phyloP scores from a whole-genome alignment of 2,329 filamentous ascomycete species.

The Pyrenochaeta sp. region DNA sequence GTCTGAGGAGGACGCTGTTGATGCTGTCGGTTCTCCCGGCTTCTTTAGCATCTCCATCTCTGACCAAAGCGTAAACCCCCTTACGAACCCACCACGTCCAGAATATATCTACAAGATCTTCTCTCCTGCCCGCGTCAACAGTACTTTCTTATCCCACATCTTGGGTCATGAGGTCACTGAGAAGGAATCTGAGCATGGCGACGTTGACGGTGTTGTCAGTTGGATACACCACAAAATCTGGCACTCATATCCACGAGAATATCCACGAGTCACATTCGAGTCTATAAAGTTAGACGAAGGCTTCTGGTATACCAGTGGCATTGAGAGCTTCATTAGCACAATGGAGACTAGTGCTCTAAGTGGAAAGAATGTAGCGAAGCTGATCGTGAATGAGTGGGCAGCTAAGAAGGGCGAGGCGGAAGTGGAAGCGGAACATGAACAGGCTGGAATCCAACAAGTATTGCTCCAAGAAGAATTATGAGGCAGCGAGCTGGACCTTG shows the following conservation, averaged over 20 bases:
- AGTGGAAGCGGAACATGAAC: no score
- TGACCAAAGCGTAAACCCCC: conserved; percentile 67
- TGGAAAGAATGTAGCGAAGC: conserved; percentile 81
- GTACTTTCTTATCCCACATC: conserved; percentile 57
- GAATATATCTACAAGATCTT: conserved; percentile 74
- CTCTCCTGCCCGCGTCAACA: conserved; percentile 60
- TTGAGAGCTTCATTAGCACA: conserved; percentile 93
- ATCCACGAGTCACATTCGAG: conserved; percentile 88
- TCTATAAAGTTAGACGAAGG: conserved; percentile 71
- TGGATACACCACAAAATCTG: conserved; percentile 65
- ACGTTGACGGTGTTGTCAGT: conserved; percentile 37
- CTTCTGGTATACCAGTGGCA: conserved; percentile 72
- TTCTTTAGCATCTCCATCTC: conserved; percentile 90
- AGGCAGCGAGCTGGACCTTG: no score
- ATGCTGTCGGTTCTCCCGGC: conserved; percentile 68
- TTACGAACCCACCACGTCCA: conserved; percentile 28
- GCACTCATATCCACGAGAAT: conserved; percentile 83
- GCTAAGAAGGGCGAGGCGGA: conserved; percentile 5
- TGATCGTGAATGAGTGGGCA: conserved; percentile 70
- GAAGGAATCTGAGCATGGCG: conserved; percentile 38
- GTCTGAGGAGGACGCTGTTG: conserved; percentile 59
- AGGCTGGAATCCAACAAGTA: no score
- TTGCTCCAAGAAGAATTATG: neutral
- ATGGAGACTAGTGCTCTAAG: conserved; percentile 97
- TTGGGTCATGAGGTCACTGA: conserved; percentile 51